Conservation (phyloP, 352 stramenopile genomes). For the Phytophthora litchii region DNA sequence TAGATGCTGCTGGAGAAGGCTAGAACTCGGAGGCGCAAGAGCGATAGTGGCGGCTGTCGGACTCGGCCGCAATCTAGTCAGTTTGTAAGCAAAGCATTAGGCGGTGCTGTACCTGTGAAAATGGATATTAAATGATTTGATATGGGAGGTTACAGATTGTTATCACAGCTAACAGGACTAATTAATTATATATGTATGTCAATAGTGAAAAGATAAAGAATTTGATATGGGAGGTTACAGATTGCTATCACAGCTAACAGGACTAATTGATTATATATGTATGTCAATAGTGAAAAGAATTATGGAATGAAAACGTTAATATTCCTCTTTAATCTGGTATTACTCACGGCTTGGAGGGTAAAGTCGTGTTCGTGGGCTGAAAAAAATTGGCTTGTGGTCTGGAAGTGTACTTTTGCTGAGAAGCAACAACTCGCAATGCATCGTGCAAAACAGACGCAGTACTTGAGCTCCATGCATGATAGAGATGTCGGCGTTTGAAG, state of each 20-base stretch:
- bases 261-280: neutral
- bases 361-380: conserved; percentile 10
- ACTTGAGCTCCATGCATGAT: neutral
- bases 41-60: conserved; percentile 20
- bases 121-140: conserved; percentile 2
- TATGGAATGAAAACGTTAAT: too few species aligned
- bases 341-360: conserved; percentile 19
- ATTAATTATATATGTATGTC: neutral
- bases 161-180: neutral
- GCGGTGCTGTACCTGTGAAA: conserved; percentile 17
- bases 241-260: neutral
- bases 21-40: conserved; percentile 24
- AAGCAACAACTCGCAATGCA: neutral
- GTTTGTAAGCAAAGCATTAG: conserved; percentile 25
- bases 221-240: neutral
- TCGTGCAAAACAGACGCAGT: conserved; percentile 2
- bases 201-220: too few species aligned
- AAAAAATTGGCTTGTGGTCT: conserved; percentile 18
- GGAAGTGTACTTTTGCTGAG: neutral
- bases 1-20: neutral
- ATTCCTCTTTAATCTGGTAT: neutral
- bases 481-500: conserved; percentile 5
- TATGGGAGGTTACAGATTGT: neutral
- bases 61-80: conserved; percentile 27
- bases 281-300: neutral